These are phyloP conservation scores for Umbelopsis sp. DNA, from an alignment of 371 early-diverging fungal genomes.

Conservation along the genomic window DNA sequence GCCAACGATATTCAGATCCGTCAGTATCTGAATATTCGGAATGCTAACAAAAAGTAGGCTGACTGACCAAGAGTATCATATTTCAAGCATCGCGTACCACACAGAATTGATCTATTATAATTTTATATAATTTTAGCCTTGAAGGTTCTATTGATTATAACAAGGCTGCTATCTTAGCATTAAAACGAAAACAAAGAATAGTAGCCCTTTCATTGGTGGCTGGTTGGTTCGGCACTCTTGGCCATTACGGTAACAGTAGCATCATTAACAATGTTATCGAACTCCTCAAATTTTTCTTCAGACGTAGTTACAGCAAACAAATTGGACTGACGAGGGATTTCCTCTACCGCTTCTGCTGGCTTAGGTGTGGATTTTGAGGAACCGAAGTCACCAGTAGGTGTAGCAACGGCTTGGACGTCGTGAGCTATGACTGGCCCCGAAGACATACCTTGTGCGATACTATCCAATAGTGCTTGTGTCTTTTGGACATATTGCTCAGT, in stretches of 20 bases:
- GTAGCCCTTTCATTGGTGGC: not conserved
- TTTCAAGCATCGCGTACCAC: too few species aligned
- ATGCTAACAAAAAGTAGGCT: too few species aligned
- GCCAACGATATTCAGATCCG: too few species aligned
- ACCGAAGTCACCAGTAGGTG: not conserved
- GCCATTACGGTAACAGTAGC: not conserved
- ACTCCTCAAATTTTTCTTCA: not conserved
- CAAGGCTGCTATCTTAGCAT: too few species aligned
- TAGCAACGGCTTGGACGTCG: not conserved
- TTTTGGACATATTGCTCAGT: not conserved
- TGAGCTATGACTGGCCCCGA: not conserved
- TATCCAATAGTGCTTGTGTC: not conserved
- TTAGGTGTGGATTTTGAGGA: not conserved
- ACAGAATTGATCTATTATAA: too few species aligned
- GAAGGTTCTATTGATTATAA: too few species aligned
- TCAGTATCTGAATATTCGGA: too few species aligned
- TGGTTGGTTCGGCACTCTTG: not conserved
- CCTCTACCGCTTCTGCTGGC: not conserved
- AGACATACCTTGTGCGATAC: not conserved
- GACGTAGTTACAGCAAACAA: not conserved
- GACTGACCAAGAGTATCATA: too few species aligned
- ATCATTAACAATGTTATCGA: not conserved
- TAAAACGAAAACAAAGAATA: too few species aligned
- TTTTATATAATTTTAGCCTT: too few species aligned
- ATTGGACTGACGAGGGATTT: not conserved